Conservation (phyloP, 2,329 filamentous ascomycete species). For the Fusarium globosum region DNA sequence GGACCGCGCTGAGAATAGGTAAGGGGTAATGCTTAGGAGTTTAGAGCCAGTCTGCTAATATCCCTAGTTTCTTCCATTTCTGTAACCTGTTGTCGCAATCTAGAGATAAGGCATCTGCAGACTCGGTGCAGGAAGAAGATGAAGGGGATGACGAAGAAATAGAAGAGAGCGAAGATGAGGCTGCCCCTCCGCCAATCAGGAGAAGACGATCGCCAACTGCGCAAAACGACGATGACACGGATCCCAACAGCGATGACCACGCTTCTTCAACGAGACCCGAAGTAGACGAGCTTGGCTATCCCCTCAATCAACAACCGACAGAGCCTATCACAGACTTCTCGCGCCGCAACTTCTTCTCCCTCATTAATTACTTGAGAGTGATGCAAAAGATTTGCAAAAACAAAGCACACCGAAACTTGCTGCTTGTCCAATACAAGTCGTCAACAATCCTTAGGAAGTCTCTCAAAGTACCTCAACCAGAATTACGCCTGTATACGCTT, state of each 20-base stretch:
- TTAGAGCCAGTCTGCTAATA: constrained; percentile 5
- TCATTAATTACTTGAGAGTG: constrained; percentile 94
- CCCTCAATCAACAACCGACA: constrained; percentile 74
- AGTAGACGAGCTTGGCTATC: constrained; percentile 90
- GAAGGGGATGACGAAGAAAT: constrained; percentile 51
- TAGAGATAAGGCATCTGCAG: constrained; percentile 50
- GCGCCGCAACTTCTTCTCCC: constrained; percentile 92
- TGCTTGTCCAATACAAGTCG: constrained; percentile 96
- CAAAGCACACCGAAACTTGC: constrained; percentile 92
- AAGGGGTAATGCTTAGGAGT: constrained; percentile 39
- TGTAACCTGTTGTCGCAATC: constrained; percentile 76
- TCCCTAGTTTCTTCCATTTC: constrained; percentile 84
- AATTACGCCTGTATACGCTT: constrained; percentile 90
- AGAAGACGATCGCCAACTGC: constrained; percentile 61
- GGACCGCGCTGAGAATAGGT: constrained; percentile 86
- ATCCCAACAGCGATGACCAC: constrained; percentile 50
- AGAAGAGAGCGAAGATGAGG: constrained; percentile 77
- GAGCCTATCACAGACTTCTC: constrained; percentile 90
- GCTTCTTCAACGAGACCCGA: constrained; percentile 59
- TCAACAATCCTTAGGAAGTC: constrained; percentile 91
- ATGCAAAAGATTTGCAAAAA: constrained; percentile 98
- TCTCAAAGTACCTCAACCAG: constrained; percentile 87
- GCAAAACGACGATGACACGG: constrained; percentile 45
- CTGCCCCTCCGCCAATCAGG: constrained; percentile 85
- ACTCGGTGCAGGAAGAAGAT: constrained; percentile 51